These are phyloP conservation scores for Zygosaccharomyces sapae DNA, from an alignment of 1,139 yeast species.

Conservation along the genomic window DNA sequence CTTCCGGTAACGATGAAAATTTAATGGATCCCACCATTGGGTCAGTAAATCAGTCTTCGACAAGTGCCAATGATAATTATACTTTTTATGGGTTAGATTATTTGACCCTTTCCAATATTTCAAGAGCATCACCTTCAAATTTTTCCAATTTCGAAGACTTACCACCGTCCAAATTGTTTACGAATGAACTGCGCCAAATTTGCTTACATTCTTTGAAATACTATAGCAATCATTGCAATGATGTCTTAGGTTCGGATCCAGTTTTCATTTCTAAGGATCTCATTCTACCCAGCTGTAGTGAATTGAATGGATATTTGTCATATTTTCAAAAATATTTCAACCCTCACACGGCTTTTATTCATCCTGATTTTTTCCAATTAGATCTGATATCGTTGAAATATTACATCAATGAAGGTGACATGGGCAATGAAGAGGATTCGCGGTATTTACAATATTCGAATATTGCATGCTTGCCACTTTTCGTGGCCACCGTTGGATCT, in stretches of 20 bases:
- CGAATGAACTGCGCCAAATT: constrained; percentile 48
- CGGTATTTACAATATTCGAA: constrained; percentile 28
- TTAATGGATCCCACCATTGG: not conserved
- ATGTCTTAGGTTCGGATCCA: constrained; percentile 31
- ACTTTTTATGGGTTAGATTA: constrained; percentile 36
- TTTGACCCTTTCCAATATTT: constrained; percentile 23
- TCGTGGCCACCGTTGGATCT: constrained; percentile 72
- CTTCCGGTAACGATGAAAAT: not conserved
- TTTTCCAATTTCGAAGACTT: not conserved
- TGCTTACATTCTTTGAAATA: constrained; percentile 53
- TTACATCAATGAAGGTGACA: constrained; percentile 29
- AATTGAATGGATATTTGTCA: constrained; percentile 52
- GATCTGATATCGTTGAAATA: constrained; percentile 27
- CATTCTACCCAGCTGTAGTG: constrained; percentile 54
- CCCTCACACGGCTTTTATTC: constrained; percentile 66
- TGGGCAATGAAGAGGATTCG: constrained; percentile 16
- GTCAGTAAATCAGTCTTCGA: not conserved
- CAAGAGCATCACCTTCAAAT: constrained; percentile 23
- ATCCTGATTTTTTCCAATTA: constrained; percentile 55
- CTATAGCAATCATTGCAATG: constrained; percentile 58
- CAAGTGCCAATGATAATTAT: constrained; percentile 27
- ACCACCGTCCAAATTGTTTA: constrained; percentile 43
- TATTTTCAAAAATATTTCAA: constrained; percentile 51
- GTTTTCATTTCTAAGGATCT: constrained; percentile 41
- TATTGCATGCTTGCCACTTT: constrained; percentile 59